phyloP scores from a whole-genome alignment of 106 monocot genomes.

The Dendrobium officinale region DNA sequence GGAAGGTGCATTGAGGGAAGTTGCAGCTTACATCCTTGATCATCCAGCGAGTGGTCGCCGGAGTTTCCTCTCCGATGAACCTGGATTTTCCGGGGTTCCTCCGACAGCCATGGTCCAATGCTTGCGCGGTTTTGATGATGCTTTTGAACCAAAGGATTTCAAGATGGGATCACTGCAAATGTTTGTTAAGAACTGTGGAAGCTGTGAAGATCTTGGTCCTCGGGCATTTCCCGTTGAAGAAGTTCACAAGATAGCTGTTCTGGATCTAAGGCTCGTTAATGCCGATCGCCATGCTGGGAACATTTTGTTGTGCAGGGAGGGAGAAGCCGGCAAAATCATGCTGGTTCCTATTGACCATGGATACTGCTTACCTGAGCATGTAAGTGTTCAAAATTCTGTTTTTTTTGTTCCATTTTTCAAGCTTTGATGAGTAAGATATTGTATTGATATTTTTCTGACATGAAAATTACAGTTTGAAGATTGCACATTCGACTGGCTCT shows the following conservation, averaged over 20 bases:
- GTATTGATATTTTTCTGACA: not conserved
- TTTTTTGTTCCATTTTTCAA: not conserved
- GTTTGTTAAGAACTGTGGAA: conserved; percentile 52
- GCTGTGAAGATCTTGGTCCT: conserved; percentile 64
- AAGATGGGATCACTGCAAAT: conserved; percentile 61
- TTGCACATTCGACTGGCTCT: conserved; percentile 54
- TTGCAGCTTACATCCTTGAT: conserved; percentile 56
- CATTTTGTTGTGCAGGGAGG: conserved; percentile 30
- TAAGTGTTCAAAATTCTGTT: conserved; percentile 12
- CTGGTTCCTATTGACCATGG: conserved; percentile 62
- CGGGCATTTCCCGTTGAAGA: conserved; percentile 47
- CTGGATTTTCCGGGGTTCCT: conserved; percentile 54
- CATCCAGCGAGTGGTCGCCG: conserved; percentile 36
- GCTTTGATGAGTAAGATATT: too few relatives aligned
- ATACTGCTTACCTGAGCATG: conserved; percentile 61
- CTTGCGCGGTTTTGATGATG: conserved; percentile 14
- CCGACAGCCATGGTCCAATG: conserved; percentile 38
- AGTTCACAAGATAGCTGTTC: conserved; percentile 52
- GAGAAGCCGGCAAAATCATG: conserved; percentile 12
- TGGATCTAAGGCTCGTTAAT: conserved; percentile 59
- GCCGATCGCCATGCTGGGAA: conserved; percentile 58
- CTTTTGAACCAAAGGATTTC: conserved; percentile 4
- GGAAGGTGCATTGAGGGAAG: conserved; percentile 60
- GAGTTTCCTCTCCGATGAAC: conserved; percentile 19
- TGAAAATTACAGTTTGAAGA: conserved; percentile 37